These are phyloP conservation scores for Plectosphaerella sp. DNA, from an alignment of 2,329 filamentous ascomycete species.

Conservation along the genomic window DNA sequence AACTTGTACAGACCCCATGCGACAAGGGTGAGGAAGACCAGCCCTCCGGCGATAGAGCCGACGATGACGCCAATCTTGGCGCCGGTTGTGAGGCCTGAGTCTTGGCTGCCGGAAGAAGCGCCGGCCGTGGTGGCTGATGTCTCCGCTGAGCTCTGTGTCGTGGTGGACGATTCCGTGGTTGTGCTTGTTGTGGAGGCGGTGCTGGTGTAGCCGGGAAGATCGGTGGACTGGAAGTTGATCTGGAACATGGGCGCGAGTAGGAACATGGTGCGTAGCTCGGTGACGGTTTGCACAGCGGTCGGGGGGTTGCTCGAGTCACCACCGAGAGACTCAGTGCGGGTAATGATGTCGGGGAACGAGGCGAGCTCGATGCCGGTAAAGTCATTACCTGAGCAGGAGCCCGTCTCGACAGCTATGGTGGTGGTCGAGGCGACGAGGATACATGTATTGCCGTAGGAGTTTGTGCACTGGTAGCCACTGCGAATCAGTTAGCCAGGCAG, in stretches of 20 bases:
- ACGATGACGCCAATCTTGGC: constrained; percentile 5
- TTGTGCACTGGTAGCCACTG: constrained; percentile 1
- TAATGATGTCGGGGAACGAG: not conserved
- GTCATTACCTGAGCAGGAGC: not conserved
- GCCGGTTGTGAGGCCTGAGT: constrained; percentile 2
- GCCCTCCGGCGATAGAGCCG: constrained; percentile 1
- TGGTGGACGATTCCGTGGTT: too few relatives aligned
- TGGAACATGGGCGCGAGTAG: constrained; percentile 24
- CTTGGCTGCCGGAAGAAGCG: too few relatives aligned
- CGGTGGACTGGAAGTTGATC: constrained; percentile 18
- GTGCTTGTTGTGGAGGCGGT: too few relatives aligned
- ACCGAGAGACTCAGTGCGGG: not conserved
- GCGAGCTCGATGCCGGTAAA: not conserved
- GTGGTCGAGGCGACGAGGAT: constrained; percentile 2
- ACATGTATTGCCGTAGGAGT: constrained; percentile 10
- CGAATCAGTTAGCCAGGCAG: not conserved
- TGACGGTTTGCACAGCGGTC: not conserved
- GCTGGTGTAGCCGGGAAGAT: constrained; percentile 7
- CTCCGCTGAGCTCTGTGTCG: too few relatives aligned
- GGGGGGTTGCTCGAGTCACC: not conserved
- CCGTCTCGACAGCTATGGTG: not conserved
- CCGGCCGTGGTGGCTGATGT: too few relatives aligned
- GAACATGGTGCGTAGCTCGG: constrained; percentile 5
- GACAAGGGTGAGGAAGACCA: not conserved
- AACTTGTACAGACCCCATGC: too few relatives aligned